phyloP scores from a whole-genome alignment of 2,329 filamentous ascomycete genomes.

The Colletotrichum acutatum region DNA sequence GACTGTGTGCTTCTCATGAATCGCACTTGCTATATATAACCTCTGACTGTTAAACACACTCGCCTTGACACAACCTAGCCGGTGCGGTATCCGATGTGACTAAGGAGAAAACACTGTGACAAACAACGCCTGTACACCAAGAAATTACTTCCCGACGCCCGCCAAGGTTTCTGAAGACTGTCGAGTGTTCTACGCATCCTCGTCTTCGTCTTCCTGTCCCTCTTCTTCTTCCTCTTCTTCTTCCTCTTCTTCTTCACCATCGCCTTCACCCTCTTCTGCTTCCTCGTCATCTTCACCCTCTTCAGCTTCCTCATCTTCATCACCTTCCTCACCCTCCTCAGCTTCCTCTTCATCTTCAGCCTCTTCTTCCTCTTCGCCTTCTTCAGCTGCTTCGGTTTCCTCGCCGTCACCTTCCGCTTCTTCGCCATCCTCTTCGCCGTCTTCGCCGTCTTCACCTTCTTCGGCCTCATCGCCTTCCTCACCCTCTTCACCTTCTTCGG shows the following conservation, averaged over 20 bases:
- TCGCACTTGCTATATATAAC: not conserved
- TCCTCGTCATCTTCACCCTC: not conserved
- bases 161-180: not conserved
- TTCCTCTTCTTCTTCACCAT: not conserved
- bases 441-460: not conserved
- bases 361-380: not conserved
- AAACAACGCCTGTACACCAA: not conserved
- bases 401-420: not conserved
- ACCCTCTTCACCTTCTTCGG: conserved; percentile 38
- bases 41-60: not conserved
- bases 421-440: not conserved
- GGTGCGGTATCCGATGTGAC: too few species aligned
- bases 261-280: too few species aligned
- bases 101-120: too few species aligned
- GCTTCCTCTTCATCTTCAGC: not conserved
- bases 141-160: not conserved
- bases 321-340: not conserved
- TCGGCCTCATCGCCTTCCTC: conserved; percentile 40
- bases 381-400: not conserved
- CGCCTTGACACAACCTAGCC: not conserved
- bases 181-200: conserved; percentile 4
- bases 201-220: not conserved
- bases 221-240: not conserved
- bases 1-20: not conserved
- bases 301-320: not conserved